Evolutionary conservation across 345 rosid species (phyloP).

Genomic region (Hibiscus mutabilis): DNA sequence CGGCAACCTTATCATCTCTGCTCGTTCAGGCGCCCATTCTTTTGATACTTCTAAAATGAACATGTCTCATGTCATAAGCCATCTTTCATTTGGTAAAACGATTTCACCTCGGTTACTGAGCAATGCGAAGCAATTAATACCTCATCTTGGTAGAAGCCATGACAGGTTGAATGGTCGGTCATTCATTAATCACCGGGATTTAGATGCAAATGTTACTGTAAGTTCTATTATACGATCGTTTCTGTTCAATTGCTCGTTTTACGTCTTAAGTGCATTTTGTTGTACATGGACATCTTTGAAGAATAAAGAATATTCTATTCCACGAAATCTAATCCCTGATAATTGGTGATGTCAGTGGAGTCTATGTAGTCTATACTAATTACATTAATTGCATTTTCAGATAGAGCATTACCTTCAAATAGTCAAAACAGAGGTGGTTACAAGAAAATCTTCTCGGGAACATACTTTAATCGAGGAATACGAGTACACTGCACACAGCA

Average conservation of each 20-base stretch:
- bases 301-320: neutral
- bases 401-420: slow-evolving; percentile 96
- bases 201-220: slow-evolving; percentile 93
- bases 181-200: slow-evolving; percentile 68
- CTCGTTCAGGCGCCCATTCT: slow-evolving; percentile 89
- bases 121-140: slow-evolving; percentile 61
- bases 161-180: slow-evolving; percentile 70
- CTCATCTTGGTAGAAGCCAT: slow-evolving; percentile 76
- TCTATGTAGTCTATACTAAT: neutral
- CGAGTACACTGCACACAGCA: slow-evolving; percentile 97
- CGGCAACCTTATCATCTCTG: slow-evolving; percentile 83
- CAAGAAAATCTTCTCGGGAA: slow-evolving; percentile 35
- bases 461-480: slow-evolving; percentile 64
- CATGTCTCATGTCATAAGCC: slow-evolving; percentile 89
- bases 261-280: neutral
- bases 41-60: slow-evolving; percentile 89
- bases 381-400: slow-evolving; percentile 36
- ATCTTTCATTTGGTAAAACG: slow-evolving; percentile 80
- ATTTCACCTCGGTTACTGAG: slow-evolving; percentile 49
- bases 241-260: neutral
- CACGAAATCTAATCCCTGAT: neutral
- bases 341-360: neutral
- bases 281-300: neutral
- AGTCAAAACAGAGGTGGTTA: slow-evolving; percentile 84
- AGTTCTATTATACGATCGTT: slow-evolving; percentile 27